Evolutionary conservation across 2,329 filamentous ascomycete species (phyloP), one percentile per base, ranked within the genome.

Genomic region (Cladorrhinum sp.): DNA sequence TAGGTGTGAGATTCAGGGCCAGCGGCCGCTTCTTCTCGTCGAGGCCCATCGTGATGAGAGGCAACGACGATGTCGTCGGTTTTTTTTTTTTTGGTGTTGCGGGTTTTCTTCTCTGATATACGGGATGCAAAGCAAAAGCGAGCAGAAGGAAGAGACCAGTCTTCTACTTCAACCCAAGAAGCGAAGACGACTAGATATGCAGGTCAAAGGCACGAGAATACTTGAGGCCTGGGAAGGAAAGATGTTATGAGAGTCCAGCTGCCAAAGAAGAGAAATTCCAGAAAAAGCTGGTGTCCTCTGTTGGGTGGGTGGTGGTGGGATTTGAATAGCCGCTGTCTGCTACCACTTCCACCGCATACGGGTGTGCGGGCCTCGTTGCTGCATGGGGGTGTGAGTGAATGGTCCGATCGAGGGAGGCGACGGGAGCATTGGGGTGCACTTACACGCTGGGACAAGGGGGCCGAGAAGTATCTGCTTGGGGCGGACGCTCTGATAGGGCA

Each of bases 21-120:
- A 76, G 70, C 66, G 84, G 83, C 71, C 83, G 79, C 78, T 74
- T 84, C 75, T 77, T 85, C 63, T 85, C 82, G 67, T 84, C 81
- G 57, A 58, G 41, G 55, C 55, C 64, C 64, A 65, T 65, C 56
- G 55, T 62, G 55, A 66, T 63, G 60, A 61, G 64, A 58, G 50
- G 63, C 62, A 70, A 72, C 73, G 70, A 65, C 54, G 72, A 69
- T 51, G 68, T 68, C 70, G 72, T 72, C 67, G 41, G 29, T 55
- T 55, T 32, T 50, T 25, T 56, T 55, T 36, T 57, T 55, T 57
- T 59, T 50, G 9, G 51, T 56, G 29, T 36, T 55, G 20, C 60
- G 55, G 25, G 49, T 62, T 65, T 65, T 66, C 75, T 62, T 59
- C 58, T 27, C 54, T 55, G 48, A 52, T 64, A 73, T 69, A 67